Conservation (phyloP, 371 early-diverging fungal genomes). For the Lichtheimia corymbifera region DNA sequence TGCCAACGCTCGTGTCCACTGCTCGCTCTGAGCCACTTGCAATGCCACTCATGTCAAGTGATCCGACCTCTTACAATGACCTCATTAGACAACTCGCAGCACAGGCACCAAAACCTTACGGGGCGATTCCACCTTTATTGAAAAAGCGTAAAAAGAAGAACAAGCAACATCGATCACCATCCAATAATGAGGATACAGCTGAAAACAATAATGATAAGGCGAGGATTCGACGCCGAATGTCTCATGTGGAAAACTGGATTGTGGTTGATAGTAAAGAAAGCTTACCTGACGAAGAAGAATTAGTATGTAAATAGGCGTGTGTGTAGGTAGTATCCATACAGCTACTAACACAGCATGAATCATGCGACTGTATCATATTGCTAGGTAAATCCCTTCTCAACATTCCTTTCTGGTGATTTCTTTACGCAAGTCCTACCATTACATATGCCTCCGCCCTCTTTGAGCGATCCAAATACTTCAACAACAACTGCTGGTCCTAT, state of each 20-base stretch:
- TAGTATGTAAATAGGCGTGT: conserved; percentile 21
- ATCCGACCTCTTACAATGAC: conserved; percentile 47
- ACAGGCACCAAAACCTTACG: conserved; percentile 55
- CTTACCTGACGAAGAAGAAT: conserved; percentile 50
- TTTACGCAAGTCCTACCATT: conserved; percentile 47
- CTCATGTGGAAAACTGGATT: conserved; percentile 54
- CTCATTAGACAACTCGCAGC: conserved; percentile 46
- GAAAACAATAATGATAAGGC: background rate
- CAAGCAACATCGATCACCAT: conserved; percentile 1
- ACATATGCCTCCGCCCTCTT: conserved; percentile 51
- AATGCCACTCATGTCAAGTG: conserved; percentile 25
- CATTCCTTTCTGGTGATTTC: conserved; percentile 46
- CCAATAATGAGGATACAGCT: background rate
- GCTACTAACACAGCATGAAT: background rate
- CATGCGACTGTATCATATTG: no score
- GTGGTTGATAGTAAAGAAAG: conserved; percentile 51
- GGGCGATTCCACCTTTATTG: conserved; percentile 48
- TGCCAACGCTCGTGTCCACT: conserved; percentile 25
- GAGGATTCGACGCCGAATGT: conserved; percentile 36
- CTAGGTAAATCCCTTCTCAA: conserved; percentile 29
- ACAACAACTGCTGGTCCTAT: background rate
- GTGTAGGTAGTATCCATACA: background rate
- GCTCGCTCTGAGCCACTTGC: conserved; percentile 31
- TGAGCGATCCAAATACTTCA: conserved; percentile 30
- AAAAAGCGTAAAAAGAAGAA: conserved; percentile 31